phyloP scores from a whole-genome alignment of 345 rosid genomes.

The Pugionium cornutum region DNA sequence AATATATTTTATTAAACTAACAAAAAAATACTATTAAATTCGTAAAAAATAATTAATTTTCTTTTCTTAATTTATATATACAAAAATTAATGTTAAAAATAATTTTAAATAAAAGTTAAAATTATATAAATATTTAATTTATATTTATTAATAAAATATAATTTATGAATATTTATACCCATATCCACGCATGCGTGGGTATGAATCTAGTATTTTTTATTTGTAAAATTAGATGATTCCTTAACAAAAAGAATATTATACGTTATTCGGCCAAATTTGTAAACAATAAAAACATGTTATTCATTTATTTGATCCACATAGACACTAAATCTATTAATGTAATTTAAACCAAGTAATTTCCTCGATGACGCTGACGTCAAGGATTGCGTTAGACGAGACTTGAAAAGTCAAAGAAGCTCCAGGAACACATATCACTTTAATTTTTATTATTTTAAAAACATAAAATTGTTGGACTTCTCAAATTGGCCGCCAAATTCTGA shows the following conservation, averaged over 20 bases:
- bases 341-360: conserved; percentile 27
- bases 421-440: conserved; percentile 3
- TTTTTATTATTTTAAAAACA: neutral
- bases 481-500: conserved; percentile 17
- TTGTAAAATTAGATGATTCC: neutral
- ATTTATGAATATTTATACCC: too few species aligned
- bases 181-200: too few species aligned
- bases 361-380: conserved; percentile 27
- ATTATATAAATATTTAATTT: too few species aligned
- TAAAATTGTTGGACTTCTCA: conserved; percentile 2
- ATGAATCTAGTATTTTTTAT: too few species aligned
- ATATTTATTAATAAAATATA: too few species aligned
- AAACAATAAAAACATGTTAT: conserved; percentile 28
- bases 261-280: neutral
- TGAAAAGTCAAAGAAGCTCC: conserved; percentile 33
- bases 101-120: too few species aligned
- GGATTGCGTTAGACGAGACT: neutral
- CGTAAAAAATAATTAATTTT: too few species aligned
- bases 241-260: neutral
- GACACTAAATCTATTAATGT: neutral
- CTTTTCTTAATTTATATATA: too few species aligned
- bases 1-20: too few species aligned
- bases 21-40: too few species aligned
- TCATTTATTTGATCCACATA: conserved; percentile 11
- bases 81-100: too few species aligned